Conservation (phyloP, 306 rosid genomes). For the Quillaja saponaria region DNA sequence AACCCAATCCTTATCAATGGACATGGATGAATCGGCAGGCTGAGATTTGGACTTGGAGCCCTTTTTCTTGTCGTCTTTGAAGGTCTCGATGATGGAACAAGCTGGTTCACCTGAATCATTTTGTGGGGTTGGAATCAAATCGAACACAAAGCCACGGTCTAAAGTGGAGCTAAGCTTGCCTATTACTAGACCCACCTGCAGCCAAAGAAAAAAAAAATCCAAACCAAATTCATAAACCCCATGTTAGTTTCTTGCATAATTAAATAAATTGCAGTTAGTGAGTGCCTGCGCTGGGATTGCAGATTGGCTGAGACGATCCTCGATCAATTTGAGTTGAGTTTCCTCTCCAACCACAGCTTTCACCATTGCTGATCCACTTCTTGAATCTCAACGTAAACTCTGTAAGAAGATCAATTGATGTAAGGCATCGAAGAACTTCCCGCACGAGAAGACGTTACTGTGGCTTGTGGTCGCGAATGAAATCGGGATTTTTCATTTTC, state of each 20-base stretch:
- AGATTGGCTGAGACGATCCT: constrained; percentile 72
- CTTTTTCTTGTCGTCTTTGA: constrained; percentile 58
- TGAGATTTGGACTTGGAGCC: constrained; percentile 64
- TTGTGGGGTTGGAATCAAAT: constrained; percentile 72
- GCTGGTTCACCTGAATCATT: constrained; percentile 72
- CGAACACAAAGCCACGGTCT: constrained; percentile 80
- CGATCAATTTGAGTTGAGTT: constrained; percentile 58
- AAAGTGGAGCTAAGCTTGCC: constrained; percentile 69
- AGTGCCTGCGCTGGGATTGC: constrained; percentile 56
- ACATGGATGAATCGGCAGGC: constrained; percentile 53
- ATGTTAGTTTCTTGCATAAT: neutral
- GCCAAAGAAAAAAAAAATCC: constrained; percentile 12
- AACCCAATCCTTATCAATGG: constrained; percentile 79
- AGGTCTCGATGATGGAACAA: constrained; percentile 50
- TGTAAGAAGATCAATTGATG: no score
- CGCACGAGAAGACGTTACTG: no score
- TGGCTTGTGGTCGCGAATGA: no score
- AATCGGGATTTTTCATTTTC: no score
- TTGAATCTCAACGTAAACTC: no score
- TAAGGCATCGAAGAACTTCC: neutral
- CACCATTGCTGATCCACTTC: constrained; percentile 54
- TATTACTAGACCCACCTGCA: constrained; percentile 76
- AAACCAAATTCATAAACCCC: neutral
- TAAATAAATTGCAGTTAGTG: neutral
- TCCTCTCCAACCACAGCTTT: constrained; percentile 87